These are phyloP conservation scores for Chlamydomonas sphaeroides DNA, from an alignment of 139 green algal genomes.

Conservation along the genomic window DNA sequence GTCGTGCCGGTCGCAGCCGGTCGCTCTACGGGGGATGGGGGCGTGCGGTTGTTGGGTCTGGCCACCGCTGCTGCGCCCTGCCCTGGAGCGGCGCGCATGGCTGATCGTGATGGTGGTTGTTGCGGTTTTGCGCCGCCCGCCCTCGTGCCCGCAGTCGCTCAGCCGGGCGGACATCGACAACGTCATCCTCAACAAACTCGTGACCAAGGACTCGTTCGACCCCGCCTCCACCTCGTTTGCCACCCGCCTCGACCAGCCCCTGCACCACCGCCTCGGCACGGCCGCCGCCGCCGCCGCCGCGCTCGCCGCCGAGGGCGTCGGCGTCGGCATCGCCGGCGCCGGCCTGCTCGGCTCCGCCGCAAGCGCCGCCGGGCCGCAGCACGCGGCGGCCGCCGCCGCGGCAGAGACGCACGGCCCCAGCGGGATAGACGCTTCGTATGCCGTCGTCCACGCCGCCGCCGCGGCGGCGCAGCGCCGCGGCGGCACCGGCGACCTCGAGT, in stretches of 20 bases:
- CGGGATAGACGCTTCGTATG: conserved; percentile 30
- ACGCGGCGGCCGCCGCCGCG: conserved; percentile 1
- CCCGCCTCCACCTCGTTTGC: conserved; percentile 40
- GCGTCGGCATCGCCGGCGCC: neutral
- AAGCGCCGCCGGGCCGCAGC: no score
- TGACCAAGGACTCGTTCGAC: conserved; percentile 41
- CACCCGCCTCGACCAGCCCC: conserved; percentile 21
- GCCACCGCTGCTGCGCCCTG: no score
- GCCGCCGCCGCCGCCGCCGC: neutral
- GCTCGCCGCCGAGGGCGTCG: neutral
- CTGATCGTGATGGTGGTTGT: no score
- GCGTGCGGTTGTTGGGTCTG: neutral
- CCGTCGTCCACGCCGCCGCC: neutral
- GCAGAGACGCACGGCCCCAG: conserved; percentile 29
- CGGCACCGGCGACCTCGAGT: conserved; percentile 18
- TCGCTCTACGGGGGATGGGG: neutral
- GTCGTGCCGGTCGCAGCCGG: no score
- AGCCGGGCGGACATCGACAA: conserved; percentile 35
- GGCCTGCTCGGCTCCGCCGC: neutral
- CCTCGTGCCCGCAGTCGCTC: neutral
- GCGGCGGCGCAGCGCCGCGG: neutral
- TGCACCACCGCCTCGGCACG: neutral
- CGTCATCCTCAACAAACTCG: conserved; percentile 36
- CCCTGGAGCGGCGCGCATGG: no score
- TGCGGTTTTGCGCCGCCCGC: neutral